Conservation (phyloP, 2,329 filamentous ascomycete species). For the Eurotiales sp. region DNA sequence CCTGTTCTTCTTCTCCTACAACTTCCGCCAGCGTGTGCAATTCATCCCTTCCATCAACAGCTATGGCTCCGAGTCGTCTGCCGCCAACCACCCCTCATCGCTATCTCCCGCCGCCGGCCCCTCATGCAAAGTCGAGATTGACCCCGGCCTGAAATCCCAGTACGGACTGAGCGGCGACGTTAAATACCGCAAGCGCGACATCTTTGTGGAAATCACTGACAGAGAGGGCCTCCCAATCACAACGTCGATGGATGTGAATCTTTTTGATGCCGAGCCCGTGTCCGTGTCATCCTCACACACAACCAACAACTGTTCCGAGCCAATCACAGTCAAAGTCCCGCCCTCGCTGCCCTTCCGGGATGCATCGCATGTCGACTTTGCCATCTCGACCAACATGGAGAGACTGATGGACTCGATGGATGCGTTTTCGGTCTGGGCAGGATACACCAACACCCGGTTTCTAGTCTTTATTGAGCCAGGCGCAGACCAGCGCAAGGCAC, state of each 20-base stretch:
- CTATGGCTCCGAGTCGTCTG: neutral
- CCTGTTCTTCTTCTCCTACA: constrained; percentile 12
- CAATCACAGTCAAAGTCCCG: constrained; percentile 48
- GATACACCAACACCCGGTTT: constrained; percentile 49
- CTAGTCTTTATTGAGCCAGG: constrained; percentile 50
- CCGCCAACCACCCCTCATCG: neutral
- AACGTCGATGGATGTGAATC: constrained; percentile 8
- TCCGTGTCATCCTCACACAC: neutral
- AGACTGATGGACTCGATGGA: constrained; percentile 51
- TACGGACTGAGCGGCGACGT: constrained; percentile 6
- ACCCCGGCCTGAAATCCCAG: constrained; percentile 3
- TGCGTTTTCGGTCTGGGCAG: constrained; percentile 56
- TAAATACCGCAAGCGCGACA: constrained; percentile 10
- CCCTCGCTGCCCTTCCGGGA: constrained; percentile 42
- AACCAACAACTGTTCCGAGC: constrained; percentile 35
- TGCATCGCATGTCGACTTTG: constrained; percentile 53
- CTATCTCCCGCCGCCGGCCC: neutral
- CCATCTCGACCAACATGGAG: constrained; percentile 52
- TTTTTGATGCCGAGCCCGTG: constrained; percentile 11
- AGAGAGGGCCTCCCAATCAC: constrained; percentile 7
- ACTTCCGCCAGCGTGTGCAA: constrained; percentile 7
- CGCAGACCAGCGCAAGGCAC: constrained; percentile 25
- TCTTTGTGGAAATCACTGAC: constrained; percentile 8
- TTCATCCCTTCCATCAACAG: constrained; percentile 3
- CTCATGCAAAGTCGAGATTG: constrained; percentile 8